These are phyloP conservation scores for Monilinia fructicola DNA, from an alignment of 2,329 filamentous ascomycete species.

Conservation along the genomic window DNA sequence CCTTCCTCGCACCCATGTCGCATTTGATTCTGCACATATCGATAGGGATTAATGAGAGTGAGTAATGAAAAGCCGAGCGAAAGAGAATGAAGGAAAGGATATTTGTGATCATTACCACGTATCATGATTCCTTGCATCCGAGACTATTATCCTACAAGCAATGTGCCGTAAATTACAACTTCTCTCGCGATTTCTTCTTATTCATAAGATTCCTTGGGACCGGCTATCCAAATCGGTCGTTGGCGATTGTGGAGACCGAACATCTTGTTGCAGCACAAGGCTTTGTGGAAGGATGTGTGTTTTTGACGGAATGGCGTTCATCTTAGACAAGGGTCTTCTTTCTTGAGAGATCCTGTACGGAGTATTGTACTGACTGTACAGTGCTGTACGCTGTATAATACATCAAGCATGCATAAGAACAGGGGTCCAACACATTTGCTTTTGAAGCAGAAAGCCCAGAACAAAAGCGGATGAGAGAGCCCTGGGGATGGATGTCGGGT, in stretches of 20 bases:
- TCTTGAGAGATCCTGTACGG: too few species aligned
- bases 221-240: constrained; percentile 6
- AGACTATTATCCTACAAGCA: constrained; percentile 19
- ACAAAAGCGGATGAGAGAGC: background rate
- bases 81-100: background rate
- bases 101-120: constrained; percentile 10
- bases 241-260: constrained; percentile 12
- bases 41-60: background rate
- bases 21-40: background rate
- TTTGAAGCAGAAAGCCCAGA: background rate
- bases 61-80: constrained; percentile 1
- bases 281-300: constrained; percentile 16
- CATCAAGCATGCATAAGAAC: constrained; percentile 9
- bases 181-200: constrained; percentile 3
- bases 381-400: background rate
- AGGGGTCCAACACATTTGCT: background rate
- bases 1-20: background rate
- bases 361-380: too few species aligned
- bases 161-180: constrained; percentile 12
- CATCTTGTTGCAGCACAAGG: constrained; percentile 12
- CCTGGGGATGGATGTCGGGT: background rate
- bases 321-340: constrained; percentile 3
- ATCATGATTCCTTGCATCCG: constrained; percentile 16
- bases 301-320: constrained; percentile 22
- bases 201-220: background rate